Percentiles rank a stretch among this genome's conserved stretches.
phyloP scores from a whole-genome alignment of 1,284 basidiomycete species.

The Leccinum variabile region DNA sequence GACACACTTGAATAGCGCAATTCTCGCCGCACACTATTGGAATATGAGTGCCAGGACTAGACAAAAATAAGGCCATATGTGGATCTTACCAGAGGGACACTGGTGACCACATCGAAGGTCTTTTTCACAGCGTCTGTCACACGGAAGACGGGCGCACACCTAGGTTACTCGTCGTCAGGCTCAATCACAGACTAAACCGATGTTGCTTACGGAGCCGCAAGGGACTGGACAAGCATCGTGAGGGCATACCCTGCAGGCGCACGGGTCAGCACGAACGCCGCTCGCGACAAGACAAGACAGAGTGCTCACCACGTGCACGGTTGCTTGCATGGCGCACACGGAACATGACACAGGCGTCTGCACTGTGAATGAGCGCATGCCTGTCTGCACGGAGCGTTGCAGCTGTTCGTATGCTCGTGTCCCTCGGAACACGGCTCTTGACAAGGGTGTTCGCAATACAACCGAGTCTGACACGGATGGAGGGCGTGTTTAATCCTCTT shows the following conservation, averaged over 20 bases:
- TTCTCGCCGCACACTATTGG: conserved; percentile 66
- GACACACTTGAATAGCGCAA: conserved; percentile 58
- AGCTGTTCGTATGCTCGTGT: conserved; percentile 51
- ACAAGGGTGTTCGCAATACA: conserved; percentile 64
- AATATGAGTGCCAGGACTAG: conserved; percentile 4
- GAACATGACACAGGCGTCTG: conserved; percentile 46
- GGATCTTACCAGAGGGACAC: conserved; percentile 63
- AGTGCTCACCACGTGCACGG: conserved; percentile 53
- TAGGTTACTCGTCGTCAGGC: conserved; percentile 28
- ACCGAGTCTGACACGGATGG: conserved; percentile 52
- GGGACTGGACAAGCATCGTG: conserved; percentile 61
- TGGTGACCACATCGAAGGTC: conserved; percentile 57
- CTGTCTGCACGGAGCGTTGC: conserved; percentile 54
- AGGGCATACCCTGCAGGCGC: conserved; percentile 45
- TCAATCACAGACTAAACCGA: neutral
- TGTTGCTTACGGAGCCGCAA: conserved; percentile 62
- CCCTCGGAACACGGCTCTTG: conserved; percentile 48
- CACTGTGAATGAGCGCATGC: conserved; percentile 55
- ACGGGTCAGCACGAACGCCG: neutral
- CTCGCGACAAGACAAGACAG: neutral
- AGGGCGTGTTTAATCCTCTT: conserved; percentile 40
- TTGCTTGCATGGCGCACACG: conserved; percentile 66
- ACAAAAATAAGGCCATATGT: neutral
- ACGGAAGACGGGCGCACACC: conserved; percentile 69
- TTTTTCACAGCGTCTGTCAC: conserved; percentile 54